Evolutionary conservation across 2,329 filamentous ascomycete genomes (phyloP), one percentile per base, ranked within the genome.

Genomic region (Bipolaris bicolor): DNA sequence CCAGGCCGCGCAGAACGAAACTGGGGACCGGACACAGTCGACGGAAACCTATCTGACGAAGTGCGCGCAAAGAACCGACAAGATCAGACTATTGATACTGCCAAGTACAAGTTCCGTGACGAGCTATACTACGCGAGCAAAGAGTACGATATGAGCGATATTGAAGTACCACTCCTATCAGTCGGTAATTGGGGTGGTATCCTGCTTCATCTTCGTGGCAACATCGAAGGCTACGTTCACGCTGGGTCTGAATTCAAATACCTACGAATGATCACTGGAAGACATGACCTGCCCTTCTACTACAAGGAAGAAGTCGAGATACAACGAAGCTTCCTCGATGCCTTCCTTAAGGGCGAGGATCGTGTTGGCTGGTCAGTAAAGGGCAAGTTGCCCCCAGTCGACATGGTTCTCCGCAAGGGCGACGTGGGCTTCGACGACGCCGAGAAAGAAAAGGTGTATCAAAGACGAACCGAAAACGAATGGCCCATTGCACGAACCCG

Each of bases 131-230:
- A 89, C 57, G 82, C 85, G 0, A 85, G 82, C 41, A 88, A 86
- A 65, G 87, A 90, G 48, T 90, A 88, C 63, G 78, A 84, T 45
- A 78, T 89, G 70, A 82, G 78, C 15, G 86, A 90, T 58, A 89
- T 91, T 39, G 79, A 88, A 56, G 87, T 90, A 0, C 88, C 88
- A 0, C 66, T 90, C 0, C 80, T 90, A 0, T 85, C 82, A 0
- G 88, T 90, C 0, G 88, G 83, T 0, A 90, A 90, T 70, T 90
- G 87, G 88, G 88, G 88, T 10, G 88, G 88, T 1, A 90, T 90
- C 46, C 72, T 88, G 3, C 80, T 91, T 1, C 88, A 91, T 63
- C 79, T 90, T 5, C 81, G 88, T 7, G 88, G 88, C 2, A 91
- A 91, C 62, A 80, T 91, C 7, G 81, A 88, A 65, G 88, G 88